Conservation (phyloP, 768 basidiomycete genomes). For the Pulveroboletus sp. region DNA sequence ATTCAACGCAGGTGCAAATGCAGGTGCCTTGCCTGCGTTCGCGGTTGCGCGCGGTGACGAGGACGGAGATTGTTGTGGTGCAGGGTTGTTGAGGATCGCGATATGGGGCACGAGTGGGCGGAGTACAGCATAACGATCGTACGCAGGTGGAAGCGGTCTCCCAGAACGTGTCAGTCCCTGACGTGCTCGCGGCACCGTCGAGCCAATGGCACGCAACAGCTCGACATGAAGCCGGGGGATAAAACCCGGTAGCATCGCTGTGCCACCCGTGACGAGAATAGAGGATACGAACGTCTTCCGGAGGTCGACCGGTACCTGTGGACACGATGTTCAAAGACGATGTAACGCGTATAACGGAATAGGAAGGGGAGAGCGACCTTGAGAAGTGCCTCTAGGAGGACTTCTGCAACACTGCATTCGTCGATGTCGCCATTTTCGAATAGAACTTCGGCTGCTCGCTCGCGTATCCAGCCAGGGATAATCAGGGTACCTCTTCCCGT, state of each 20-base stretch:
- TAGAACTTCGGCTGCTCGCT: slow-evolving; percentile 84
- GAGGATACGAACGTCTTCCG: slow-evolving; percentile 79
- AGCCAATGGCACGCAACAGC: slow-evolving; percentile 57
- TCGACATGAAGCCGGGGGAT: slow-evolving; percentile 83
- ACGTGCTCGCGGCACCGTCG: slow-evolving; percentile 32
- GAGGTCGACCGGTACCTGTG: slow-evolving; percentile 84
- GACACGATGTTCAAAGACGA: not conserved
- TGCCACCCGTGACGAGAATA: slow-evolving; percentile 85
- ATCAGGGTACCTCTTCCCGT: slow-evolving; percentile 74
- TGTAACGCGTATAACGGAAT: not conserved
- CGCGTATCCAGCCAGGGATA: slow-evolving; percentile 93
- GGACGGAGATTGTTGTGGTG: slow-evolving; percentile 46
- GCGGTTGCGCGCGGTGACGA: slow-evolving; percentile 47
- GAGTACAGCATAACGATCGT: slow-evolving; percentile 72
- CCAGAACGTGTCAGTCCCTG: slow-evolving; percentile 34
- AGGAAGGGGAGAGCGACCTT: slow-evolving; percentile 45
- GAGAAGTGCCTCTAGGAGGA: slow-evolving; percentile 70
- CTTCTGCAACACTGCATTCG: slow-evolving; percentile 78
- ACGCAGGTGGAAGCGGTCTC: slow-evolving; percentile 41
- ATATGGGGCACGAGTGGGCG: slow-evolving; percentile 69
- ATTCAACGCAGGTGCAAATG: slow-evolving; percentile 75
- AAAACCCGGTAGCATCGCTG: slow-evolving; percentile 88
- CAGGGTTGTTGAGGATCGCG: slow-evolving; percentile 82
- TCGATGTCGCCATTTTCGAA: slow-evolving; percentile 90
- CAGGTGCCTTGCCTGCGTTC: slow-evolving; percentile 81